Conservation (phyloP, 495 filamentous ascomycete species). For the Chlorociboria aeruginascens region DNA sequence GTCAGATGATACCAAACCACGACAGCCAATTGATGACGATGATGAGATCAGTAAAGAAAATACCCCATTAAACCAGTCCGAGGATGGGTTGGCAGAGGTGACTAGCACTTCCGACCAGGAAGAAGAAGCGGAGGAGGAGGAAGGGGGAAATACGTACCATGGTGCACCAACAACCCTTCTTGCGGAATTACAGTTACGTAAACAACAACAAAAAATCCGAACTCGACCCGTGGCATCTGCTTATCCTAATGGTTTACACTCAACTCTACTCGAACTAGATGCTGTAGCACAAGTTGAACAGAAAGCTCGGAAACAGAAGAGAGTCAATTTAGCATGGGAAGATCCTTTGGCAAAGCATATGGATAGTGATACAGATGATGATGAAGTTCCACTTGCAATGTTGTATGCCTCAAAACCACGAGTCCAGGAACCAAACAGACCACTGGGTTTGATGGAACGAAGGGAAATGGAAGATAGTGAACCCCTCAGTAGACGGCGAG, state of each 20-base stretch:
- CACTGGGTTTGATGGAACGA: conserved; percentile 74
- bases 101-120: too few species aligned
- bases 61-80: conserved; percentile 5
- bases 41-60: background rate
- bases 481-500: conserved; percentile 68
- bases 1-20: conserved; percentile 1
- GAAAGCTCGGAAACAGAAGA: conserved; percentile 57
- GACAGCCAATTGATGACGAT: conserved; percentile 25
- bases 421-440: conserved; percentile 44
- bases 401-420: conserved; percentile 54
- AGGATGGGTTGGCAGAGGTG: background rate
- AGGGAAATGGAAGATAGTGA: conserved; percentile 85
- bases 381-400: conserved; percentile 63
- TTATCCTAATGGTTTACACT: conserved; percentile 66
- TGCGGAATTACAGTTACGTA: conserved; percentile 83
- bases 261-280: conserved; percentile 85
- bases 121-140: conserved; percentile 10
- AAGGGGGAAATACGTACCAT: conserved; percentile 30
- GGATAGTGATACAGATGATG: background rate
- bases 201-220: conserved; percentile 67
- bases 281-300: conserved; percentile 81
- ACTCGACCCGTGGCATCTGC: conserved; percentile 53
- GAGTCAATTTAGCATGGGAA: conserved; percentile 85
- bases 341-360: conserved; percentile 31
- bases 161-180: conserved; percentile 80